A percentile compares a stretch with the other conserved stretches of the same genome.
Conservation (phyloP, 495 filamentous ascomycete species). For the Diplogelasinospora grovesii region DNA sequence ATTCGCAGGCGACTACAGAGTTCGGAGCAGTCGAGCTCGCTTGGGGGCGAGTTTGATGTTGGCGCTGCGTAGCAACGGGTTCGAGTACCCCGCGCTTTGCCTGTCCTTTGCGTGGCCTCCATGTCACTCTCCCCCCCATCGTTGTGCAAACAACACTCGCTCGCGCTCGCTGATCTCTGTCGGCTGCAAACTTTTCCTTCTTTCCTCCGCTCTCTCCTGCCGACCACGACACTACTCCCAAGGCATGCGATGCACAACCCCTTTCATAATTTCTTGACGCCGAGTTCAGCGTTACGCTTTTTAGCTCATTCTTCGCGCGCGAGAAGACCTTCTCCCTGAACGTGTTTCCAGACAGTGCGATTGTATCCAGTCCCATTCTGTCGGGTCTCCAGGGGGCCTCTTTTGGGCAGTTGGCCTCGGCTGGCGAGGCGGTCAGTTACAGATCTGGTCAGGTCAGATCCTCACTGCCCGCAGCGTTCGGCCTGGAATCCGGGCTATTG, state of each 20-base stretch:
- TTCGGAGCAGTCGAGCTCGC: too few relatives aligned
- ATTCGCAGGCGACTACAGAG: too few relatives aligned
- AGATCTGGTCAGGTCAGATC: background rate
- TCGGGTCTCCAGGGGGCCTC: slow-evolving; percentile 15
- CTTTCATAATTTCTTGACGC: slow-evolving; percentile 18
- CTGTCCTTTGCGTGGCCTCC: too few relatives aligned
- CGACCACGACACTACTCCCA: slow-evolving; percentile 11
- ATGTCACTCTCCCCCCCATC: slow-evolving; percentile 2
- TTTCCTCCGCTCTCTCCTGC: background rate
- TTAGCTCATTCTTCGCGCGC: slow-evolving; percentile 20
- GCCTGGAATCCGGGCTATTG: background rate
- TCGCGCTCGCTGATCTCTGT: background rate
- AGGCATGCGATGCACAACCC: slow-evolving; percentile 13
- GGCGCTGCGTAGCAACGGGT: too few relatives aligned
- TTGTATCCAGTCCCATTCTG: slow-evolving; percentile 19
- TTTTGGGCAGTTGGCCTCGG: slow-evolving; percentile 7
- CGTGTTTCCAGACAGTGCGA: slow-evolving; percentile 10
- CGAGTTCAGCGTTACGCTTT: slow-evolving; percentile 5
- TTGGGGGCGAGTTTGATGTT: slow-evolving; percentile 8
- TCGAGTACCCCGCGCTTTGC: too few relatives aligned
- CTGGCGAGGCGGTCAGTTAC: slow-evolving; percentile 15
- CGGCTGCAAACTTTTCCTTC: background rate
- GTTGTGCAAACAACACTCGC: background rate
- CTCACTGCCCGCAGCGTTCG: background rate
- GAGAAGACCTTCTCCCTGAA: slow-evolving; percentile 3